phyloP scores from a whole-genome alignment of 176 grass and related monocot species.

The Oryza longistaminata region DNA sequence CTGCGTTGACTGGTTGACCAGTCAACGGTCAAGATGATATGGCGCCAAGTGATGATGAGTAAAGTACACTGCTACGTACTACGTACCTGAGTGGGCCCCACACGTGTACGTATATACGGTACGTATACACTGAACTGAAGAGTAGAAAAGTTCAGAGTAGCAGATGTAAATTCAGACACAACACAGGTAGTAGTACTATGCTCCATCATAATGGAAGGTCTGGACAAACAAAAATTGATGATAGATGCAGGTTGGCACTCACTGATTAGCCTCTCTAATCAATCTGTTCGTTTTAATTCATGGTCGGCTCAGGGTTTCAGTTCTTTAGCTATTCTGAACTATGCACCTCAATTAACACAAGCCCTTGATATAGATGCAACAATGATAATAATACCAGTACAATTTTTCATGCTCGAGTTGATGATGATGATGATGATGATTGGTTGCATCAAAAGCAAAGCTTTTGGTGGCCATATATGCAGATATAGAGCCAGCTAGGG shows the following conservation, averaged over 20 bases:
- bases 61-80: neutral
- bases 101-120: neutral
- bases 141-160: neutral
- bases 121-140: neutral
- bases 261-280: neutral
- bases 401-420: neutral
- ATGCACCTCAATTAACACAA: neutral
- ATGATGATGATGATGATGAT: slow-evolving; percentile 34
- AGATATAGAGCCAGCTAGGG: neutral
- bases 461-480: neutral
- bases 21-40: neutral
- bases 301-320: neutral
- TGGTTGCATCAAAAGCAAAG: neutral
- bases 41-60: neutral
- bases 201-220: neutral
- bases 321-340: neutral
- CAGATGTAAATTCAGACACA: neutral
- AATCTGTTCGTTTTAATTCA: neutral
- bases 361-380: neutral
- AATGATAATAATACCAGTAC: neutral
- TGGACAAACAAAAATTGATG: neutral
- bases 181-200: neutral
- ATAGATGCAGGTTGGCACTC: neutral
- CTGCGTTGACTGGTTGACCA: neutral
- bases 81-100: neutral